Percentiles rank a stretch among this genome's conserved stretches.
Evolutionary conservation across 495 filamentous ascomycete species (phyloP).

Genomic region (Trichoderma reesei): DNA sequence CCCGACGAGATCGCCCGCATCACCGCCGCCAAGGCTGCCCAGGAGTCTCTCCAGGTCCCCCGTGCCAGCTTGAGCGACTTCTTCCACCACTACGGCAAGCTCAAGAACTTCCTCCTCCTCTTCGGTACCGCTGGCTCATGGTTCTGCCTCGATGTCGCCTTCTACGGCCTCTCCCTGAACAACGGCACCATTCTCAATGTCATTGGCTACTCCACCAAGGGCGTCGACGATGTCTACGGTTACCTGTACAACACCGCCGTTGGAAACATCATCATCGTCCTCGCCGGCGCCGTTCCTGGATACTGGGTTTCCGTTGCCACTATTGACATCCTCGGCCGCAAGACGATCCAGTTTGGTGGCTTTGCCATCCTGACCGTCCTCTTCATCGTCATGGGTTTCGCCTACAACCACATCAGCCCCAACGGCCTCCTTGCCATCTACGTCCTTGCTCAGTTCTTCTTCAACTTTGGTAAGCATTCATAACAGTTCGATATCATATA

Average conservation of each 20-base stretch:
- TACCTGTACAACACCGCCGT: conserved; percentile 59
- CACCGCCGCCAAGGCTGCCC: conserved; percentile 34
- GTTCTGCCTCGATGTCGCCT: conserved; percentile 55
- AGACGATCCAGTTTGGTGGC: conserved; percentile 68
- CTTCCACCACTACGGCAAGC: conserved; percentile 50
- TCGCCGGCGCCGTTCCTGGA: conserved; percentile 66
- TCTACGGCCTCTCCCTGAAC: conserved; percentile 70
- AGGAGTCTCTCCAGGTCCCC: conserved; percentile 39
- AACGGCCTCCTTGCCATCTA: conserved; percentile 60
- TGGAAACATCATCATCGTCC: conserved; percentile 65
- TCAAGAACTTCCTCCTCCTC: conserved; percentile 58
- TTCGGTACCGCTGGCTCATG: conserved; percentile 71
- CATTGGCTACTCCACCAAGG: conserved; percentile 51
- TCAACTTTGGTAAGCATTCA: conserved; percentile 22
- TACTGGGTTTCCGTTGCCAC: conserved; percentile 67
- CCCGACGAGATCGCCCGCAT: conserved; percentile 54
- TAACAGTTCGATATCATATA: background rate
- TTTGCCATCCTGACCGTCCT: conserved; percentile 64
- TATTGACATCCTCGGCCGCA: conserved; percentile 65
- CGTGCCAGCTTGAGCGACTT: conserved; percentile 63
- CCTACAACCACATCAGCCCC: conserved; percentile 43
- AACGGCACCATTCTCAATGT: conserved; percentile 56
- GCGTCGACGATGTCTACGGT: conserved; percentile 48
- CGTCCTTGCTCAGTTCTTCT: conserved; percentile 68
- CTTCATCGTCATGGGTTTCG: conserved; percentile 64